Percentiles rank a stretch among this genome's conserved stretches.
phyloP scores from a whole-genome alignment of 1,284 basidiomycete genomes.

The Ganoderma lucidum region DNA sequence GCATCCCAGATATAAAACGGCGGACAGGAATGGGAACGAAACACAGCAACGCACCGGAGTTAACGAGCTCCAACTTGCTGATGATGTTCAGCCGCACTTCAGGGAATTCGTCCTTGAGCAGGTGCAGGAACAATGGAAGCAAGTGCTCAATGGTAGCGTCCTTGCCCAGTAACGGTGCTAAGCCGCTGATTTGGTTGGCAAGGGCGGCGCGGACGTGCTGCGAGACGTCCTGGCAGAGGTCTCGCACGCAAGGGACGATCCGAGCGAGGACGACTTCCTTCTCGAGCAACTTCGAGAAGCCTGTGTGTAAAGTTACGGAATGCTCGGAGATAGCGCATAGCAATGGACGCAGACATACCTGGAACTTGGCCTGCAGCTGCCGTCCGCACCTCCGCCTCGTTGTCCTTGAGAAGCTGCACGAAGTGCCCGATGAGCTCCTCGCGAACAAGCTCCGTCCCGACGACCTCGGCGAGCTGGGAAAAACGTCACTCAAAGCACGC shows the following conservation, averaged over 20 bases:
- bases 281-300: constrained; percentile 95
- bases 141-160: constrained; percentile 97
- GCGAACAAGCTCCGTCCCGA: constrained; percentile 90
- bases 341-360: constrained; percentile 57
- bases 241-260: constrained; percentile 96
- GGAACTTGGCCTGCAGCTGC: constrained; percentile 97
- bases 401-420: constrained; percentile 95
- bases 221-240: constrained; percentile 92
- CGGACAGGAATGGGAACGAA: neutral
- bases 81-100: constrained; percentile 99
- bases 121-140: constrained; percentile 95
- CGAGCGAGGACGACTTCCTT: constrained; percentile 94
- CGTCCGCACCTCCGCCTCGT: constrained; percentile 98
- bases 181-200: constrained; percentile 96
- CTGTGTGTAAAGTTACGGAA: constrained; percentile 52
- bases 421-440: constrained; percentile 96
- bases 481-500: constrained; percentile 7
- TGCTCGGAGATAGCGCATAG: neutral
- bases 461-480: constrained; percentile 87
- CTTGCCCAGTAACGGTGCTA: constrained; percentile 94
- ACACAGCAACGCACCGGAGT: constrained; percentile 70
- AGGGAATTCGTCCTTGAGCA: constrained; percentile 99
- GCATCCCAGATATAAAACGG: constrained; percentile 6
- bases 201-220: constrained; percentile 98
- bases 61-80: constrained; percentile 98